A percentile compares a stretch with the other conserved stretches of the same genome.
Evolutionary conservation across 495 filamentous ascomycete genomes (phyloP).

Genomic region (Baudoinia panamericana): DNA sequence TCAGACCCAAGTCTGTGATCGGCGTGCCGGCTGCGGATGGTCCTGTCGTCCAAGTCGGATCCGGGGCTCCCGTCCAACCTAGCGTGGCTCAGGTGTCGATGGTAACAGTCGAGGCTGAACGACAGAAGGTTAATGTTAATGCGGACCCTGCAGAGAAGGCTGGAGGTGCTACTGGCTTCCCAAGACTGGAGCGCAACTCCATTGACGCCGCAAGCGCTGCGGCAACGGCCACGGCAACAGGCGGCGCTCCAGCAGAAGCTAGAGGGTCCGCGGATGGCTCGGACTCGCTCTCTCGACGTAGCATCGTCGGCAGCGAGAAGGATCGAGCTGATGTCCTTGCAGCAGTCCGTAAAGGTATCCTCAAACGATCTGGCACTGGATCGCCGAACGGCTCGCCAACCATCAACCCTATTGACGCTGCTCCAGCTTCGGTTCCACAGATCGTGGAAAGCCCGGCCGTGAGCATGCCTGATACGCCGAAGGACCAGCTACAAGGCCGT

Average conservation of each 20-base stretch:
- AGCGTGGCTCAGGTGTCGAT: conserved; percentile 75
- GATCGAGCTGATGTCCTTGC: conserved; percentile 86
- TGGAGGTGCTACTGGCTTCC: conserved; percentile 71
- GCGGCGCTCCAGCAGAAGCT: no score
- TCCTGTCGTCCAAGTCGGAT: conserved; percentile 26
- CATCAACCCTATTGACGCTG: conserved; percentile 40
- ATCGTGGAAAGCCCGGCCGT: conserved; percentile 66
- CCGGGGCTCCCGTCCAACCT: conserved; percentile 36
- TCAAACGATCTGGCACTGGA: conserved; percentile 63
- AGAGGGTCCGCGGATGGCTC: conserved; percentile 39
- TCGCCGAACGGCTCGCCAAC: conserved; percentile 58
- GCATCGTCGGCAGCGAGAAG: conserved; percentile 78
- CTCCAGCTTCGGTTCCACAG: conserved; percentile 40
- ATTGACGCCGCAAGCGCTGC: conserved; percentile 43
- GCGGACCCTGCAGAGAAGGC: conserved; percentile 52
- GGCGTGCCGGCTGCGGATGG: conserved; percentile 60
- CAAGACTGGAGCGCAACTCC: conserved; percentile 73
- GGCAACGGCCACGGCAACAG: conserved; percentile 7
- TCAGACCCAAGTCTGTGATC: conserved; percentile 83
- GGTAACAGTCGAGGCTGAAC: conserved; percentile 89
- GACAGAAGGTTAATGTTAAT: conserved; percentile 67
- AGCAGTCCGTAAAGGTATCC: conserved; percentile 80
- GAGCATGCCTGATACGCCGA: conserved; percentile 70
- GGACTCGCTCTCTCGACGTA: conserved; percentile 53
- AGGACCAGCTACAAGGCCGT: conserved; percentile 53